Evolutionary conservation across 805 yeast genomes (phyloP).

Genomic region (Zygosaccharomyces bailii): DNA sequence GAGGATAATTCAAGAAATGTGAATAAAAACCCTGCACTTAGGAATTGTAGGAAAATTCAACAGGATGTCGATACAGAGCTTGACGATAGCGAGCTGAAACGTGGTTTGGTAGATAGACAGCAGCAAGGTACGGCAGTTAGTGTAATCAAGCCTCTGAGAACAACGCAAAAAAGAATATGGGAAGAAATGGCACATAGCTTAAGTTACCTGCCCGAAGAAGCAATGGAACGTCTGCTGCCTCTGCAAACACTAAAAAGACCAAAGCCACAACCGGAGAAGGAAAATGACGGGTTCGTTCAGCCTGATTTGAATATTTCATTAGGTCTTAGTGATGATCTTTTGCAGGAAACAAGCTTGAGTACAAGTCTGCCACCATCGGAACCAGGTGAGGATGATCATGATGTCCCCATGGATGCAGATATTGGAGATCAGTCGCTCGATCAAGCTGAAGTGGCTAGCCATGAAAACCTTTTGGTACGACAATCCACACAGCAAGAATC

Average conservation of each 20-base stretch:
- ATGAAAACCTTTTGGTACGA: constrained; percentile 4
- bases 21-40: constrained; percentile 12
- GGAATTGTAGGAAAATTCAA: constrained; percentile 16
- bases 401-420: constrained; percentile 18
- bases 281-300: constrained; percentile 13
- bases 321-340: constrained; percentile 22
- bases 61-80: constrained; percentile 24
- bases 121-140: neutral
- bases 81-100: constrained; percentile 18
- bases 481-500: constrained; percentile 12
- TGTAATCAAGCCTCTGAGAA: neutral
- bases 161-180: constrained; percentile 23
- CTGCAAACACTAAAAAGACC: constrained; percentile 23
- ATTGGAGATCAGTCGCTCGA: constrained; percentile 12
- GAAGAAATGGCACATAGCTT: constrained; percentile 21
- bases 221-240: constrained; percentile 18
- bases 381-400: constrained; percentile 16
- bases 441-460: constrained; percentile 1
- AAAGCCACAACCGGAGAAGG: constrained; percentile 10
- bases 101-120: constrained; percentile 1
- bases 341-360: constrained; percentile 8
- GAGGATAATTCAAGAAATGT: neutral
- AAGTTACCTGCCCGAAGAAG: constrained; percentile 20
- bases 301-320: constrained; percentile 27
- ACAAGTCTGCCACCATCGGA: constrained; percentile 9